Evolutionary conservation across 108 stramenopile genomes (phyloP).

Genomic region (Fragilaria radians): DNA sequence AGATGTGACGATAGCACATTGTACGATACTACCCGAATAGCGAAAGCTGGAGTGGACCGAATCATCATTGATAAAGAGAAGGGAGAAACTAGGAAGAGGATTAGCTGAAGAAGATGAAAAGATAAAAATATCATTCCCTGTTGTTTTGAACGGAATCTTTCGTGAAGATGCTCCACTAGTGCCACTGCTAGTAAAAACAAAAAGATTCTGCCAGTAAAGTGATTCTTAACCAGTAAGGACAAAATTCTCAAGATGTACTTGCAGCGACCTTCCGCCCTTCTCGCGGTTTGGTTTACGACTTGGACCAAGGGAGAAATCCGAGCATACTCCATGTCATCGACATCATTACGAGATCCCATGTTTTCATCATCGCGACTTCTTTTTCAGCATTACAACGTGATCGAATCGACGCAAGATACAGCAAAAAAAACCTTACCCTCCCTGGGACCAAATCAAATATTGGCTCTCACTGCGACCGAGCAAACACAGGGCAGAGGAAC

Average conservation of each 20-base stretch:
- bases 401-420: constrained; percentile 54
- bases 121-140: background rate
- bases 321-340: no score
- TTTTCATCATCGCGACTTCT: background rate
- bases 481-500: constrained; percentile 56
- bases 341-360: background rate
- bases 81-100: no score
- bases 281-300: no score
- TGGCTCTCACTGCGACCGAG: constrained; percentile 29
- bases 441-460: background rate
- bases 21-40: constrained; percentile 72
- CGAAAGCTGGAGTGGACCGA: constrained; percentile 3
- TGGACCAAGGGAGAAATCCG: no score
- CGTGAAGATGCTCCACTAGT: no score
- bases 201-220: no score
- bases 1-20: constrained; percentile 87
- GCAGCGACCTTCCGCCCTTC: no score
- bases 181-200: no score
- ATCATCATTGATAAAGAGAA: background rate
- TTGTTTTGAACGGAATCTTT: no score
- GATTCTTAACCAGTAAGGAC: no score
- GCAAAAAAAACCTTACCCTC: constrained; percentile 19
- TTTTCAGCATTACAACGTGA: constrained; percentile 7
- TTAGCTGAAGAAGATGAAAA: background rate
- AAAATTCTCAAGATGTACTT: no score